Evolutionary conservation across 176 grass and related monocot species (phyloP).

Genomic region (Lolium perenne): DNA sequence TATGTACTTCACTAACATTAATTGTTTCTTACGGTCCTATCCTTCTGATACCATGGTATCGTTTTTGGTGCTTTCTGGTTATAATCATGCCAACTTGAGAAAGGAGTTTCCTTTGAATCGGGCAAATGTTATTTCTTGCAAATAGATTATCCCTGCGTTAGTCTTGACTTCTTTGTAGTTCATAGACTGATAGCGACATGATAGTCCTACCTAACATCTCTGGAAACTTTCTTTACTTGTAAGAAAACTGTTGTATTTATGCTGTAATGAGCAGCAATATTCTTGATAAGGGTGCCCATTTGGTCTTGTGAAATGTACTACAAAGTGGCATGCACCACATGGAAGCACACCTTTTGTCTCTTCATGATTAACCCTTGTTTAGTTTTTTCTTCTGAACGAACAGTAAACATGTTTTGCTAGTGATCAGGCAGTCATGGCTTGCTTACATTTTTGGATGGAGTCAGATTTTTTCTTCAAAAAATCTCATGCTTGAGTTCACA

Average conservation of each 20-base stretch:
- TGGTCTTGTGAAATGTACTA: constrained; percentile 3
- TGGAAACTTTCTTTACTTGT: constrained; percentile 1
- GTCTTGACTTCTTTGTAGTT: background rate
- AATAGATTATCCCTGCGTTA: constrained; percentile 31
- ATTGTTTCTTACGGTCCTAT: background rate
- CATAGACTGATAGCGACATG: background rate
- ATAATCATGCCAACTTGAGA: constrained; percentile 24
- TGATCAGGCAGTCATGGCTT: background rate
- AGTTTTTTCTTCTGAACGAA: background rate
- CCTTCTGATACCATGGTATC: constrained; percentile 25
- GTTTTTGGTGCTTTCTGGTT: background rate
- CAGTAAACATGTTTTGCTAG: constrained; percentile 13
- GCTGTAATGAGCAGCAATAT: constrained; percentile 6
- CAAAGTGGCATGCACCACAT: constrained; percentile 3
- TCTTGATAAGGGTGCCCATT: constrained; percentile 18
- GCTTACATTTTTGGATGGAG: constrained; percentile 17
- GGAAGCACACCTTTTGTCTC: background rate
- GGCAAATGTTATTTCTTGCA: background rate
- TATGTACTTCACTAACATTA: constrained; percentile 15
- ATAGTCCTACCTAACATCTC: constrained; percentile 5
- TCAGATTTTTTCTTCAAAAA: background rate
- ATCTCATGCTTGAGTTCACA: background rate
- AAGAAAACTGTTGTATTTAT: constrained; percentile 19
- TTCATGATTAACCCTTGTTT: constrained; percentile 23
- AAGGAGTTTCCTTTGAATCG: constrained; percentile 1